Percentiles rank a stretch among this genome's conserved stretches.
These are phyloP conservation scores for Curvularia lunata DNA, from an alignment of 2,329 filamentous ascomycete genomes.

Conservation along the genomic window DNA sequence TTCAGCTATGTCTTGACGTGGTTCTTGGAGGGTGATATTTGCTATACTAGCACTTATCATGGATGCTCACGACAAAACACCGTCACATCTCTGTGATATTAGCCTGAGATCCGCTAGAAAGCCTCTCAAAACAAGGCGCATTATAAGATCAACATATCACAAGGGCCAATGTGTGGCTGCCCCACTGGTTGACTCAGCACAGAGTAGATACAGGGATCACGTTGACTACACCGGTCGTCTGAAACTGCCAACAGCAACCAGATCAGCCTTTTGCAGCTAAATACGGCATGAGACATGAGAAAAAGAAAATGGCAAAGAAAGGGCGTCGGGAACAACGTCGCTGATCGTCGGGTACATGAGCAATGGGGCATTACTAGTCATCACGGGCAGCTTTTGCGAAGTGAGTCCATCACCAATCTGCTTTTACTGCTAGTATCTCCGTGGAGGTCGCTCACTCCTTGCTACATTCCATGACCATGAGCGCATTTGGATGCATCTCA, in stretches of 20 bases:
- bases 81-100: background rate
- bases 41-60: background rate
- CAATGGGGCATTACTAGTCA: background rate
- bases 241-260: background rate
- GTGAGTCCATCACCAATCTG: background rate
- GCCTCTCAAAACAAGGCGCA: background rate
- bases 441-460: background rate
- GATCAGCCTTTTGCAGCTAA: background rate
- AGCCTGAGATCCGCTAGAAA: background rate
- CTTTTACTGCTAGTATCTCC: background rate
- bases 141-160: background rate
- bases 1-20: background rate
- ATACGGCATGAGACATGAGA: background rate
- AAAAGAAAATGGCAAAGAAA: background rate
- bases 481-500: background rate
- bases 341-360: background rate
- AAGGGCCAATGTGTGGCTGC: background rate
- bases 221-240: background rate
- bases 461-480: background rate
- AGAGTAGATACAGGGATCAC: background rate
- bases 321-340: background rate
- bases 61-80: background rate
- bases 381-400: background rate
- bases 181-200: constrained; percentile 1
- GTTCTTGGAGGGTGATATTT: background rate